Base-by-base conservation (phyloP, 2,329 filamentous ascomycete genomes). In the Fusarium floridanum region DNA sequence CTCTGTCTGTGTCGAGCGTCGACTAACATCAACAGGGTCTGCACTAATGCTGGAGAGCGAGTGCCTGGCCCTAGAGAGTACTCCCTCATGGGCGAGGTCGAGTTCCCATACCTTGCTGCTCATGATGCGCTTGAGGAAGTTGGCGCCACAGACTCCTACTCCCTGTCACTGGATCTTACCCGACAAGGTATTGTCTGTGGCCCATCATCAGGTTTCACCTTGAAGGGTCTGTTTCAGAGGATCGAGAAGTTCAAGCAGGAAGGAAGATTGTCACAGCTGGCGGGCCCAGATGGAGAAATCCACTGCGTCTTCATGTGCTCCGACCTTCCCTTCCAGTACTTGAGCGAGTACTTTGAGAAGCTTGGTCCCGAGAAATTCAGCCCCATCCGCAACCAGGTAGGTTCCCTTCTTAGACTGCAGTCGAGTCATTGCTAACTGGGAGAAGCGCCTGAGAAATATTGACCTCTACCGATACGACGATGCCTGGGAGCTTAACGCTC, bases 311-410 rank as follows among this genome's bases (percentile, higher is more conserved):
- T 92, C 78, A 82, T 91, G 36, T 91, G 89, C 79, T 90, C 89
- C 68, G 90, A 92, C 71, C 79, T 91, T 22, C 90, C 90, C 0
- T 91, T 91, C 74, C 89, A 91, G 77, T 91, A 91, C 73, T 83
- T 91, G 59, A 84, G 86, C 36, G 87, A 89, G 73, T 91, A 91
- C 76, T 91, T 90, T 70, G 82, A 86, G 55, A 90, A 89, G 70
- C 80, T 91, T 8, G 85, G 83, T 0, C 75, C 82, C 1, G 82
- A 85, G 17, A 81, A 86, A 60, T 90, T 90, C 77, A 85, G 82
- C 32, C 81, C 85, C 1, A 86, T 90, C 37, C 80, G 81, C 20
- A 82, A 82, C 22, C 84, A 88, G 75, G 83, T 83, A 69, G 11
- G 79, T 61, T 0, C 10, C 14, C 6, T 53, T 17, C 2, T 1